These are phyloP conservation scores for Apiospora aurea DNA, from an alignment of 2,329 filamentous ascomycete species.

Conservation along the genomic window DNA sequence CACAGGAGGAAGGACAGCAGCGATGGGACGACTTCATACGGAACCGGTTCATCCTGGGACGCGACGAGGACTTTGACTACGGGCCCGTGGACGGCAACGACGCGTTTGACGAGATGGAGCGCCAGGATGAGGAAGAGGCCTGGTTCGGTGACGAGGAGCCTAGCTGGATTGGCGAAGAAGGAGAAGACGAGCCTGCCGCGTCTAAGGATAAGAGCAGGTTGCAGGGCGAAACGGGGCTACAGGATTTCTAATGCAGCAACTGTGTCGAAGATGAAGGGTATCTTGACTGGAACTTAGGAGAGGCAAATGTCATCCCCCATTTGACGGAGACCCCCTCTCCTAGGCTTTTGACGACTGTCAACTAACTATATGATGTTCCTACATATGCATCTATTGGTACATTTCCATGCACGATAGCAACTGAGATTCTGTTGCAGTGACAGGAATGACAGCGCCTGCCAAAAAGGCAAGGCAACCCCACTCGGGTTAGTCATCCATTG, in stretches of 20 bases:
- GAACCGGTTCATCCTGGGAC: slow-evolving; percentile 76
- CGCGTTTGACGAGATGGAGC: slow-evolving; percentile 70
- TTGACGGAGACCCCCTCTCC: background rate
- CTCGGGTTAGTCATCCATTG: background rate
- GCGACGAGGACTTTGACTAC: slow-evolving; percentile 84
- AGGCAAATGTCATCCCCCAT: background rate
- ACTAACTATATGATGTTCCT: too few relatives aligned
- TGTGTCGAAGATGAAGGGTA: background rate
- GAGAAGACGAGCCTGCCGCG: slow-evolving; percentile 35
- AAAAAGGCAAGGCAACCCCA: background rate
- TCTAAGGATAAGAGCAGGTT: slow-evolving; percentile 32
- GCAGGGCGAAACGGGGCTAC: slow-evolving; percentile 72
- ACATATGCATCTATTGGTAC: background rate
- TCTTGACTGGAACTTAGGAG: background rate
- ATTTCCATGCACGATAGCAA: background rate
- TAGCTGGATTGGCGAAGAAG: slow-evolving; percentile 59
- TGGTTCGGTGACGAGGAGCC: slow-evolving; percentile 86
- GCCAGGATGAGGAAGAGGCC: slow-evolving; percentile 70
- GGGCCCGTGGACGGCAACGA: slow-evolving; percentile 72
- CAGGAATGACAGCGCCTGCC: background rate
- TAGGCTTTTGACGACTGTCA: background rate
- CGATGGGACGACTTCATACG: slow-evolving; percentile 78
- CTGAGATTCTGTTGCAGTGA: background rate
- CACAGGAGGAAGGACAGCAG: slow-evolving; percentile 69
- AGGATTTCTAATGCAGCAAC: slow-evolving; percentile 64